Percentiles rank a stretch among this genome's conserved stretches.
These are phyloP conservation scores for Alectoria sarmentosa DNA, from an alignment of 495 filamentous ascomycete species.

Conservation along the genomic window DNA sequence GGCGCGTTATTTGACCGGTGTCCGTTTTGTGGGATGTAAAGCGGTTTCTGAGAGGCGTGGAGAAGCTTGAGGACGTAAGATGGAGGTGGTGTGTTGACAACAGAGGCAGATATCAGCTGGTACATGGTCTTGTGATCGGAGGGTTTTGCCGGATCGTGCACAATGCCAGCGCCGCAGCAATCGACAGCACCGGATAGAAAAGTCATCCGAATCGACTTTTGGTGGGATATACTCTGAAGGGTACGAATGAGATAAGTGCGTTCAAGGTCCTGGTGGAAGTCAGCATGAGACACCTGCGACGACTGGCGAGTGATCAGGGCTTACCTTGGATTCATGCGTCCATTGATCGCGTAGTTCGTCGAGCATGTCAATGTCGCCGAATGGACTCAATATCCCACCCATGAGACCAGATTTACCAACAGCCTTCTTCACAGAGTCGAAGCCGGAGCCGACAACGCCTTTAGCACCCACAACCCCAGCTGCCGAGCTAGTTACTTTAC, in stretches of 20 bases:
- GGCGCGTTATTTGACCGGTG: slow-evolving; percentile 61
- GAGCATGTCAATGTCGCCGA: slow-evolving; percentile 92
- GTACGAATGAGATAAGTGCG: slow-evolving; percentile 94
- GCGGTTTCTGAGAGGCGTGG: slow-evolving; percentile 73
- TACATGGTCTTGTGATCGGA: slow-evolving; percentile 99
- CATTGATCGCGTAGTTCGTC: slow-evolving; percentile 94
- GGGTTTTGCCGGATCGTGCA: slow-evolving; percentile 89
- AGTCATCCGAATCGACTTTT: slow-evolving; percentile 91
- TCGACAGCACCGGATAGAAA: slow-evolving; percentile 92
- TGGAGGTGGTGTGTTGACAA: slow-evolving; percentile 81
- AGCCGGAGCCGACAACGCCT: slow-evolving; percentile 81
- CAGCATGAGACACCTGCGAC: not conserved
- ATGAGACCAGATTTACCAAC: slow-evolving; percentile 93
- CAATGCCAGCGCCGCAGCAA: slow-evolving; percentile 82
- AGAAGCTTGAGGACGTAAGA: slow-evolving; percentile 86
- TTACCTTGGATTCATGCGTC: slow-evolving; percentile 91
- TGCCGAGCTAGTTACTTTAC: slow-evolving; percentile 87
- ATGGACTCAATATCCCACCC: slow-evolving; percentile 88
- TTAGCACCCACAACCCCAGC: slow-evolving; percentile 94
- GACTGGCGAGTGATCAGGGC: slow-evolving; percentile 13
- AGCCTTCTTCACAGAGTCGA: slow-evolving; percentile 89
- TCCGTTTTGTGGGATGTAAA: slow-evolving; percentile 89
- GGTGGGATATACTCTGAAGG: slow-evolving; percentile 86
- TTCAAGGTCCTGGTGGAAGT: slow-evolving; percentile 63
- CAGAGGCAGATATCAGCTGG: slow-evolving; percentile 84